Evolutionary conservation across 257 asterid species (phyloP), one percentile per base, ranked within the genome.

Genomic region (Eustoma russellianum): DNA sequence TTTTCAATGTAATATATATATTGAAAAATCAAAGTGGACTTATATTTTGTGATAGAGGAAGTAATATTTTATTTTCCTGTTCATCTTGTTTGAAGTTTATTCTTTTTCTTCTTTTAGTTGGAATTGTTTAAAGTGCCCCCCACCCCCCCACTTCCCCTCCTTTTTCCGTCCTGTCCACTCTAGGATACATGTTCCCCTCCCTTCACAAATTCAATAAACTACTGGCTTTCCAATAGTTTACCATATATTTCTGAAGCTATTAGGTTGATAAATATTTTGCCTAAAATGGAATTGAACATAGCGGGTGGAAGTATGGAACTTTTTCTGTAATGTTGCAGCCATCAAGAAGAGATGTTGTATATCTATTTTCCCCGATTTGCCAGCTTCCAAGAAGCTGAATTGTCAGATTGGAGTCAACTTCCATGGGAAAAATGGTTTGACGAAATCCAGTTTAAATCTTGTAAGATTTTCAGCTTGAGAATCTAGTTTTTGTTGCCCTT

Each of bases 301-400:
- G 9, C 7, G 9, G 11, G 24, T 7, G 46, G 41, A 7, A 10
- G 38, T n/a, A 33, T 47, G 44, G 28, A 48, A 52, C 12, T 50
- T 58, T 49, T 30, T 30, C 30, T 30, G 55, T 17, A 17, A 50
- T 57, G 14, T 38, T 68, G 65, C 71, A 89, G 96, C 77, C 63
- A 71, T 60, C 14, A 83, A 75, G 83, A 89, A 83, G 70, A 73
- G 88, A 74, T 71, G 65, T 17, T 68, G 65, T 50, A 79, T 62
- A 55, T 67, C 74, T n/a, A 52, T 69, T 43, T 56, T 71, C 50
- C 67, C 70, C 6, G 72, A 77, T 35, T 61, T 68, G 59, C 56
- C 61, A 16, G 70, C 41, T 64, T 59, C 70, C 47, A 70, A 60
- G 66, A 82, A 78, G 74, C 66, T 44, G 54, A 66, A 44, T 49